Conservation (phyloP, 441 rosid species). For the Pelargonium australe region DNA sequence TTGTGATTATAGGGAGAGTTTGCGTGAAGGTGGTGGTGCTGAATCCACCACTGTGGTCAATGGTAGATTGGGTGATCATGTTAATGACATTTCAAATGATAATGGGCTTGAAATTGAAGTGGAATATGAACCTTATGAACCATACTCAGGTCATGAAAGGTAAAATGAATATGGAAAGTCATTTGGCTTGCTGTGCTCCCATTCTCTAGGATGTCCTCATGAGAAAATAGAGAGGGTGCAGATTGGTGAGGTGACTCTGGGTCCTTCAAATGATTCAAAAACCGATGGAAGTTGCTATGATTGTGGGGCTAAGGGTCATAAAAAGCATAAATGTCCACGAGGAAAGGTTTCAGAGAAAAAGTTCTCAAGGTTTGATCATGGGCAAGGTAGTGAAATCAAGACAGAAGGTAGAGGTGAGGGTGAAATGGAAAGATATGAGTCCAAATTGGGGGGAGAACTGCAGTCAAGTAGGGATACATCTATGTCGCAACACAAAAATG, state of each 20-base stretch:
- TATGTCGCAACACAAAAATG: conserved; percentile 16
- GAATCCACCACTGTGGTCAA: background rate
- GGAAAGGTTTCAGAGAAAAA: conserved; percentile 21
- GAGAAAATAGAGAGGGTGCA: conserved; percentile 13
- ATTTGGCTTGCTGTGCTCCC: conserved; percentile 17
- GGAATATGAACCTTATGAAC: conserved; percentile 23
- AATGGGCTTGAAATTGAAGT: background rate
- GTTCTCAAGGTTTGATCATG: conserved; percentile 18
- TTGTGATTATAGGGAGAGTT: background rate
- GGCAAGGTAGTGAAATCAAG: conserved; percentile 18
- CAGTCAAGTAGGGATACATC: conserved; percentile 20
- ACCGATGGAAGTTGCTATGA: conserved; percentile 24
- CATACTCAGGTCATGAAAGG: conserved; percentile 22
- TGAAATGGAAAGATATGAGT: background rate
- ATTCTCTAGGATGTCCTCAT: conserved; percentile 20
- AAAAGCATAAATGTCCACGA: conserved; percentile 30
- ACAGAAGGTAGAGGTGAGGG: conserved; percentile 24
- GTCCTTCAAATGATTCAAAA: conserved; percentile 17
- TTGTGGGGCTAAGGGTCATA: conserved; percentile 38
- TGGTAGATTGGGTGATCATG: conserved; percentile 1
- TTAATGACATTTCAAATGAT: background rate
- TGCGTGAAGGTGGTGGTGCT: background rate
- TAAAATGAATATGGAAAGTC: conserved; percentile 22
- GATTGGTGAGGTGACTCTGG: conserved; percentile 18
- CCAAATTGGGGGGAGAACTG: conserved; percentile 4